A percentile compares a stretch with the other conserved stretches of the same genome.
These are phyloP conservation scores for Solanum ossicruentum DNA, from an alignment of 257 asterid species.

Conservation along the genomic window DNA sequence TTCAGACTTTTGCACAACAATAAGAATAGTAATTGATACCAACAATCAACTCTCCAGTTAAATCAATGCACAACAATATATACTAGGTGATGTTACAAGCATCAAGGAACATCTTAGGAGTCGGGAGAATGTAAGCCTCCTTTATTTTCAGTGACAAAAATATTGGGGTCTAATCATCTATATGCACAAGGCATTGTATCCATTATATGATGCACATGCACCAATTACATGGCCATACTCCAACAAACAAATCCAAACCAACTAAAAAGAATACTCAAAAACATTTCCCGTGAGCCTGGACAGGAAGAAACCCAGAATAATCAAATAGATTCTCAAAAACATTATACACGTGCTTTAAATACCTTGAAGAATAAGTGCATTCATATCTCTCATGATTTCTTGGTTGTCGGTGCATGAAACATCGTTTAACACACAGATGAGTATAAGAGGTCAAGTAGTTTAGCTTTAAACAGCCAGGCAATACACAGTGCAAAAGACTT, in stretches of 20 bases:
- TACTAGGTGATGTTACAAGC: neutral
- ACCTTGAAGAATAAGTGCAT: neutral
- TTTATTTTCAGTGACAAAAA: neutral
- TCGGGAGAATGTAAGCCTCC: neutral
- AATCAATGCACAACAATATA: neutral
- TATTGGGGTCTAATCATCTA: neutral
- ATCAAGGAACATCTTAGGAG: neutral
- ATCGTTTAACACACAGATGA: neutral
- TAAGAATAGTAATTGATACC: neutral
- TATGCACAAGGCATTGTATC: neutral
- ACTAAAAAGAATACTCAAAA: neutral
- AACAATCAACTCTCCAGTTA: neutral
- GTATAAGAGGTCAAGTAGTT: neutral
- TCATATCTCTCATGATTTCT: neutral
- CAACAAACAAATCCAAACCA: neutral
- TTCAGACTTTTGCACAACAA: neutral
- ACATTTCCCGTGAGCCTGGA: neutral
- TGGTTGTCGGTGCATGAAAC: neutral
- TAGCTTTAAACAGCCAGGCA: neutral
- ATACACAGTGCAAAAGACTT: neutral
- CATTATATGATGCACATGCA: neutral
- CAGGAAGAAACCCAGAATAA: neutral
- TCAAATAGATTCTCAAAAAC: neutral
- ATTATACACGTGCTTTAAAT: neutral
- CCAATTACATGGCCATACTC: neutral